Base-by-base conservation (phyloP, 768 basidiomycete species). In the Lentinula boryana region DNA sequence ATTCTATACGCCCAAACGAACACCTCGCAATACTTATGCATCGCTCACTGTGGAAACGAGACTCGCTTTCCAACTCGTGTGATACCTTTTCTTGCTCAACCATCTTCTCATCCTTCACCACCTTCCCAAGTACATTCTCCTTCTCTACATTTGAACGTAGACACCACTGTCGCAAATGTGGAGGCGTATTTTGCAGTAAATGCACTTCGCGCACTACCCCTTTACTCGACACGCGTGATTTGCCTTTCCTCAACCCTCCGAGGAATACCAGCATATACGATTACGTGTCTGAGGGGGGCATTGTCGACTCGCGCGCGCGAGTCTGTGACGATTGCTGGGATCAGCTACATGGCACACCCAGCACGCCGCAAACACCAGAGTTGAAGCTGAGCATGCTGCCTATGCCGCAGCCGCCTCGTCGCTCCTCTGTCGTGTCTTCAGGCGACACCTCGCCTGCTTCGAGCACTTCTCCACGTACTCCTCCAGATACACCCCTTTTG, bases 131-230 rank as follows among this genome's bases (percentile, higher is more conserved):
- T 4, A 33, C 53, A 0, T 35, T 54, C 63, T 71, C 71, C 55
- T 92, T 92, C 70, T 81, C 84, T 62, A 69, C 92, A 62, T 80
- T 86, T 48, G 87, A 89, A 64, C 87, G 90, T 63, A 84, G 84
- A 74, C 90, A 93, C 69, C 91, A 93, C 63, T 93, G 91, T 72
- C 83, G 91, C 70, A 92, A 91, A 69, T 92, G 91, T 65, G 91
- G 91, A 54, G 89, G 88, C 63, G 75, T 92, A 33, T 91, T 85
- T 70, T 93, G 91, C 73, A 70, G 71, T 52, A 71, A 79, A 5
- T 92, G 91, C 69, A 81, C 85, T 1, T 74, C 80, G 5, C 81
- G 81, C 58, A 68, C 76, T 5, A 90, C 87, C 0, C 75, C 81
- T 12, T 83, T 92, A 4, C 80, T 92, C 58, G 91, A 92, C 68